Percentiles rank a stretch among this genome's conserved stretches.
Evolutionary conservation across 331 rosid genomes (phyloP).

Genomic region (Rosa hybrid): DNA sequence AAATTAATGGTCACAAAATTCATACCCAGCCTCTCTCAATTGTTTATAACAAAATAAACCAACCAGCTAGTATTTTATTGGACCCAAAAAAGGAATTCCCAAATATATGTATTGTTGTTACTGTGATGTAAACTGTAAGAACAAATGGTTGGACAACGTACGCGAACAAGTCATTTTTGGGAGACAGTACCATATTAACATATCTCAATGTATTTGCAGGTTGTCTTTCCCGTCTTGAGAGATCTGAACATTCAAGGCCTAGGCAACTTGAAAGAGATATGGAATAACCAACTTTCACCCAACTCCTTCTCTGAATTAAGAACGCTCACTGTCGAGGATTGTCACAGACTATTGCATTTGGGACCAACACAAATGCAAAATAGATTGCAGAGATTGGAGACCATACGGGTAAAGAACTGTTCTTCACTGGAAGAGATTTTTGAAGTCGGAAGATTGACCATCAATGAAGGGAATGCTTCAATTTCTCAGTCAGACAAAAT

Average conservation of each 20-base stretch:
- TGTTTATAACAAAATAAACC: too few relatives aligned
- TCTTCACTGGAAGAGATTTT: background rate
- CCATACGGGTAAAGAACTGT: accelerated
- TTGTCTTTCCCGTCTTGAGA: background rate
- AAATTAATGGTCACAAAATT: too few relatives aligned
- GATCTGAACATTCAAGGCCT: accelerated
- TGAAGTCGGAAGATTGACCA: background rate
- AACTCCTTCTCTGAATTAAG: background rate
- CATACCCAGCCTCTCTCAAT: too few relatives aligned
- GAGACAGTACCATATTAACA: background rate
- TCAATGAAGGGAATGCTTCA: background rate
- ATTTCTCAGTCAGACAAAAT: background rate
- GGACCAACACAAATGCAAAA: background rate
- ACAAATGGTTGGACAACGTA: too few relatives aligned
- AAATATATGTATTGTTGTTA: too few relatives aligned
- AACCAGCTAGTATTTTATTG: too few relatives aligned
- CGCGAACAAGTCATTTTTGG: too few relatives aligned
- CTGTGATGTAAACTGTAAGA: too few relatives aligned
- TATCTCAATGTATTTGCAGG: background rate
- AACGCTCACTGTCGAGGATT: background rate
- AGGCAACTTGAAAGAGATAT: background rate
- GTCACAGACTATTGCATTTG: background rate
- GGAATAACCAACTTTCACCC: background rate
- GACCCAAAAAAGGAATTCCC: too few relatives aligned
- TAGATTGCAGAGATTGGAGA: background rate